A percentile compares a stretch with the other conserved stretches of the same genome.
These are phyloP conservation scores for Tetrapisispora fleetii DNA, from an alignment of 805 yeast genomes.

Conservation along the genomic window DNA sequence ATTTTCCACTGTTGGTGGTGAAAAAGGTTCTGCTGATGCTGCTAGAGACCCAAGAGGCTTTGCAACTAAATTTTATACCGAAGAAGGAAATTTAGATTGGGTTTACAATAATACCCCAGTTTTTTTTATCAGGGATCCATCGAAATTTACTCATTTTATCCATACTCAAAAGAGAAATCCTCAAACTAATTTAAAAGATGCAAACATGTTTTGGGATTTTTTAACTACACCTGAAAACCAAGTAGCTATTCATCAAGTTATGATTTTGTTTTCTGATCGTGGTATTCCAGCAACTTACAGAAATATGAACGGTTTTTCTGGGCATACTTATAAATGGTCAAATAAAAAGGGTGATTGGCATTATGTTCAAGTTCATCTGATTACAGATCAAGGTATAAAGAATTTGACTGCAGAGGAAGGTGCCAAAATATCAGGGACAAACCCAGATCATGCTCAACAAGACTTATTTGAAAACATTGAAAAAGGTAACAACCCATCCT, in stretches of 20 bases:
- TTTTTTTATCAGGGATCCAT: slow-evolving; percentile 54
- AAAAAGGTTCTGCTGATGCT: slow-evolving; percentile 54
- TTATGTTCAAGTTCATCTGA: slow-evolving; percentile 49
- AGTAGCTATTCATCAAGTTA: slow-evolving; percentile 70
- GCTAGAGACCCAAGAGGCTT: slow-evolving; percentile 67
- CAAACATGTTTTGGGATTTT: slow-evolving; percentile 81
- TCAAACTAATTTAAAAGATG: slow-evolving; percentile 62
- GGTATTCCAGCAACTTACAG: slow-evolving; percentile 50
- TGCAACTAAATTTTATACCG: slow-evolving; percentile 54
- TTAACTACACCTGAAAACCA: slow-evolving; percentile 50
- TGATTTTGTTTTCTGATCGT: slow-evolving; percentile 50
- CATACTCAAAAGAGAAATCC: slow-evolving; percentile 68
- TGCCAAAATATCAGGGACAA: slow-evolving; percentile 53
- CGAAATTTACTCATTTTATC: slow-evolving; percentile 54
- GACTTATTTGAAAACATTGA: slow-evolving; percentile 75
- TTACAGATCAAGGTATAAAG: slow-evolving; percentile 45
- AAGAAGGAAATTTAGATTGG: slow-evolving; percentile 62
- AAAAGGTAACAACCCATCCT: slow-evolving; percentile 66
- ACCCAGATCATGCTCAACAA: slow-evolving; percentile 75
- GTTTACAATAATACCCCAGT: slow-evolving; percentile 66
- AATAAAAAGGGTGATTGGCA: slow-evolving; percentile 43
- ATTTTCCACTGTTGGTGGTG: slow-evolving; percentile 69
- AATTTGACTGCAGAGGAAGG: slow-evolving; percentile 58
- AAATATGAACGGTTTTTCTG: slow-evolving; percentile 56
- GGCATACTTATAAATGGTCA: slow-evolving; percentile 55